phyloP scores from a whole-genome alignment of 345 rosid species.

The Populus deltoides region DNA sequence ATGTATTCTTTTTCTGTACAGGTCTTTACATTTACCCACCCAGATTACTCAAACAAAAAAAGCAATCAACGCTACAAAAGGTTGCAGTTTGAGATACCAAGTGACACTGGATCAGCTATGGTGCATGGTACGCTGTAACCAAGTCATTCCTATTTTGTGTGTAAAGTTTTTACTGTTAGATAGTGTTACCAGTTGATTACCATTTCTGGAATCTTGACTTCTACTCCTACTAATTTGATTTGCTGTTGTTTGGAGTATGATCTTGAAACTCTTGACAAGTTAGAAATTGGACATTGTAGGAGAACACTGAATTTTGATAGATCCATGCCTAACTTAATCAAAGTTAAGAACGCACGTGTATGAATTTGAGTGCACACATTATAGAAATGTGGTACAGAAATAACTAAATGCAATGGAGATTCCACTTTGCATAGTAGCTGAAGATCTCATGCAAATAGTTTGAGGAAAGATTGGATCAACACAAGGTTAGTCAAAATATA shows the following conservation, averaged over 20 bases:
- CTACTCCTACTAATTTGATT: not conserved
- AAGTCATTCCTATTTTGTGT: not conserved
- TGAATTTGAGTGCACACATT: not conserved
- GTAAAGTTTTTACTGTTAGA: not conserved
- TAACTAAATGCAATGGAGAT: not conserved
- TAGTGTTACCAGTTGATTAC: not conserved
- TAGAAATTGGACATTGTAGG: not conserved
- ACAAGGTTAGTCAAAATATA: no score
- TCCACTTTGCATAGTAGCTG: not conserved
- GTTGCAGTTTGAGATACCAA: conserved; percentile 66
- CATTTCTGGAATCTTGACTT: not conserved
- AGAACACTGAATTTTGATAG: not conserved
- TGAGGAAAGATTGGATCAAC: no score
- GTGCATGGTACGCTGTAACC: conserved; percentile 66
- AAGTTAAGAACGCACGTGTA: not conserved
- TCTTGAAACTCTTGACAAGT: not conserved
- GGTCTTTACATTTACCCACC: conserved; percentile 94
- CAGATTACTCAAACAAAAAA: conserved; percentile 51
- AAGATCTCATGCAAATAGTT: not conserved
- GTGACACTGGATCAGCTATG: conserved; percentile 73
- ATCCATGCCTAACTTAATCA: not conserved
- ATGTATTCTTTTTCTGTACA: conserved; percentile 25
- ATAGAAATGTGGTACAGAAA: not conserved
- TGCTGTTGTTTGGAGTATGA: not conserved
- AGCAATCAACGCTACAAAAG: conserved; percentile 78